Base-by-base conservation (phyloP, 495 filamentous ascomycete genomes). In the Penicillium paxilli region DNA sequence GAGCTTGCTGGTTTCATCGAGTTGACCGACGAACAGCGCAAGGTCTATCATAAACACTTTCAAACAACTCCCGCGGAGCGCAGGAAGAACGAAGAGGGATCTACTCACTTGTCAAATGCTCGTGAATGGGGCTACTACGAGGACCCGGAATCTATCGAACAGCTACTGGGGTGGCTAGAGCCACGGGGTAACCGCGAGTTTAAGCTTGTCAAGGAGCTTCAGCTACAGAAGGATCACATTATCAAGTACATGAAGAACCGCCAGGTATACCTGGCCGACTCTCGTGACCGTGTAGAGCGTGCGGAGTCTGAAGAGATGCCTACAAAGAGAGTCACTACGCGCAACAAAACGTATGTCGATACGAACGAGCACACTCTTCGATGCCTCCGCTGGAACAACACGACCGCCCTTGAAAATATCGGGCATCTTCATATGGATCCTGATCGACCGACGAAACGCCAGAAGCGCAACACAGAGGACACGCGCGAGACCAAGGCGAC, bases 41-140 rank as follows among this genome's bases (percentile, higher is more conserved):
- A 81, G 55, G 73, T 74, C 58, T 85, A 81, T 49, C 68, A 71
- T 49, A 75, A 77, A 57, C 84, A 85, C 52, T 90, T 92, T 66
- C 81, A 86, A 49, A 85, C 91, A 64, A 92, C 89, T 3, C 86
- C 93, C 1, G 85, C 86, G 3, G 88, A 96, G 68, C 86, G 94
- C 60, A 95, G 92, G 76, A 84, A 86, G 71, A 66, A 78, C 24
- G 94, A 98, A 68, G 93, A 98, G 69, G 94, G 91, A 12, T 70
- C 78, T 12, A 96, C 91, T 0, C 86, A 85, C 59, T 81, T 97
- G 1, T 83, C 82, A 26, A 86, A 80, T 55, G 92, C 94, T 2
- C 74, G 73, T 9, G 88, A 97, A 67, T 98, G 93, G 90, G 94
- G 88, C 12, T 98, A 88, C 74, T 90, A 89, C 65, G 88, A 94